These are phyloP conservation scores for Elsinoe batatas DNA, from an alignment of 2,329 filamentous ascomycete genomes.

Conservation along the genomic window DNA sequence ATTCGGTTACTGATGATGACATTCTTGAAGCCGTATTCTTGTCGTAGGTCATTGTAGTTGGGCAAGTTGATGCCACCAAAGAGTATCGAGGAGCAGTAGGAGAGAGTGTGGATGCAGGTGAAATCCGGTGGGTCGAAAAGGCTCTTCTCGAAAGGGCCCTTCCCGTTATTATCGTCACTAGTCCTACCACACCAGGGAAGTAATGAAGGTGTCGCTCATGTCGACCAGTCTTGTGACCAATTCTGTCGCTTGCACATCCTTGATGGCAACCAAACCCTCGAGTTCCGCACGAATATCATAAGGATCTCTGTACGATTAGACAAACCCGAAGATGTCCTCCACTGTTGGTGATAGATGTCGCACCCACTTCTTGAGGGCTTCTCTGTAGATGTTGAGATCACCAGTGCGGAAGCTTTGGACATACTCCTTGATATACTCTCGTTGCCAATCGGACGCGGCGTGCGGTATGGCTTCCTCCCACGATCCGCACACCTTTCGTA, in stretches of 20 bases:
- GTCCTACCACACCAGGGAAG: slow-evolving; percentile 69
- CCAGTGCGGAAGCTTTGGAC: slow-evolving; percentile 39
- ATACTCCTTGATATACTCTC: slow-evolving; percentile 40
- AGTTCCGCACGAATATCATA: slow-evolving; percentile 45
- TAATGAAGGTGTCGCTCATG: slow-evolving; percentile 68
- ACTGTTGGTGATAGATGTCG: slow-evolving; percentile 42
- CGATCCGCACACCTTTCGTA: slow-evolving; percentile 37
- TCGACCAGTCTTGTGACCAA: slow-evolving; percentile 79
- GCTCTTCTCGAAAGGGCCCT: slow-evolving; percentile 71
- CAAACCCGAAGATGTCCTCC: slow-evolving; percentile 45
- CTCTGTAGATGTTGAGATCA: slow-evolving; percentile 31
- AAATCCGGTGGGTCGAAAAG: slow-evolving; percentile 93
- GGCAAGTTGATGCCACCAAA: slow-evolving; percentile 43
- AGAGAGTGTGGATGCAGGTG: slow-evolving; percentile 83
- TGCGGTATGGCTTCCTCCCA: slow-evolving; percentile 39
- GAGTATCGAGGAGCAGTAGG: slow-evolving; percentile 58
- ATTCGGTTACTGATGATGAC: slow-evolving; percentile 89
- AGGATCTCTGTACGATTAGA: slow-evolving; percentile 47
- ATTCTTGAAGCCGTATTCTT: slow-evolving; percentile 82
- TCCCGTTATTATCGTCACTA: background rate
- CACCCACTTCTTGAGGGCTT: slow-evolving; percentile 45
- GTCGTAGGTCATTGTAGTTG: slow-evolving; percentile 67
- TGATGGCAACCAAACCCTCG: slow-evolving; percentile 47
- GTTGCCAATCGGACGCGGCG: slow-evolving; percentile 36
- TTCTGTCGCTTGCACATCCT: slow-evolving; percentile 82